Evolutionary conservation across 345 rosid genomes (phyloP), one percentile per base, ranked within the genome.

Genomic region (Rhodamnia rubescens): DNA sequence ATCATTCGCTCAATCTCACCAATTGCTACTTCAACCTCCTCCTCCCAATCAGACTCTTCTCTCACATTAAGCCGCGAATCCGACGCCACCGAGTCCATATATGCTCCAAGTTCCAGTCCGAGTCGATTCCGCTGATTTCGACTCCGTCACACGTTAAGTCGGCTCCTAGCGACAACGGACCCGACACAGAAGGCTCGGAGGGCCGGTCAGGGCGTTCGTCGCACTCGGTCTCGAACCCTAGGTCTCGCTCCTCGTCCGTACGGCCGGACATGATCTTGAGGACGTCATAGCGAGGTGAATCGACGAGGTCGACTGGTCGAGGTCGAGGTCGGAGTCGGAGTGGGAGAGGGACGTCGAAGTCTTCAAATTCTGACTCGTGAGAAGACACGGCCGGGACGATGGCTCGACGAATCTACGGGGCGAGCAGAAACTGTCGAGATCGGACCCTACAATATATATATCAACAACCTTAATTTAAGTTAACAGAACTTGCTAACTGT

Each of bases 41-140:
- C 91, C 61, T 90, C 93, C 91, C 89, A 88, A 29, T 82, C 92
- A 44, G 52, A 24, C 27, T 84, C 94, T 27, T 91, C 94, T 69
- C 5, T 51, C 27, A 53, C 82, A 87, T 84, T 36, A 27, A 81
- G 5, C 69, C 15, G 21, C 75, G 81, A 83, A 58, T 49, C 86
- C 53, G 83, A 83, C 85, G 87, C 87, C 53, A 87, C 87, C 49
- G 84, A 74, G 80, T 75, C 15, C n/a, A 14, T n/a, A 44, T 24
- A 44, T 24, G 57, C n/a, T 78, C 88, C 13, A 82, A 26, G 75
- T 32, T 21, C 78, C 13, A 69, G 78, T 40, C 78, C 24, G 22
- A 69, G 78, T 69, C 47, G 24, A 18, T 69, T 36, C 78, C 47
- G 7, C 20, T 18, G 78, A 40, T 40, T 40, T 36, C 47, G 26